Conservation (phyloP, 345 rosid species). For the Angophora floribunda region DNA sequence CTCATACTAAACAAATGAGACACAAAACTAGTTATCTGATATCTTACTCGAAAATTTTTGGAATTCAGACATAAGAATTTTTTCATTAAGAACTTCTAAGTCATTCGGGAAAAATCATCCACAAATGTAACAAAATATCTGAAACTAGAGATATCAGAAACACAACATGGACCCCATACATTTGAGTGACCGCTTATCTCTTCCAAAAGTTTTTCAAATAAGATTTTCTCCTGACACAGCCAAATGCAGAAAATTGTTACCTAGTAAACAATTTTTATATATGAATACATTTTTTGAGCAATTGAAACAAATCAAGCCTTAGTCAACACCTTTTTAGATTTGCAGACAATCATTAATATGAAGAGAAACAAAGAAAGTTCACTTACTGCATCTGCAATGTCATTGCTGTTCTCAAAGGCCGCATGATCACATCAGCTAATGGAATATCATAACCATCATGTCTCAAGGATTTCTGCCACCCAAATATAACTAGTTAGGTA, state of each 20-base stretch:
- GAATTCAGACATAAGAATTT: too few species aligned
- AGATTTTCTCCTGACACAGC: not conserved
- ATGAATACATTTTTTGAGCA: not conserved
- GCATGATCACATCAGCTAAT: constrained; percentile 47
- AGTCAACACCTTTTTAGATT: not conserved
- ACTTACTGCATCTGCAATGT: constrained; percentile 60
- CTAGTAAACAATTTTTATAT: not conserved
- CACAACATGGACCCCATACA: too few species aligned
- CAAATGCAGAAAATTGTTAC: not conserved
- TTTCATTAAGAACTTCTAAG: too few species aligned
- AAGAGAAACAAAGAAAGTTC: not conserved
- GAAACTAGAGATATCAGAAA: too few species aligned
- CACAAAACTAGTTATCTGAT: not conserved
- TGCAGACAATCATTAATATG: not conserved
- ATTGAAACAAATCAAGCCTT: not conserved
- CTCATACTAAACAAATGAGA: not conserved
- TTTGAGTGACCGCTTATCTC: not conserved
- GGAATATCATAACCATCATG: constrained; percentile 18
- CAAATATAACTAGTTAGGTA: not conserved
- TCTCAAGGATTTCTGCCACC: constrained; percentile 34
- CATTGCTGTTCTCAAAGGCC: constrained; percentile 44
- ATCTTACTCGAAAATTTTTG: too few species aligned
- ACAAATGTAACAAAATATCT: too few species aligned
- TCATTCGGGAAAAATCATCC: too few species aligned
- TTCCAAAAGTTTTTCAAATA: not conserved